Conservation (phyloP, 2,329 filamentous ascomycete species). For the Coniochaeta hoffmannii region DNA sequence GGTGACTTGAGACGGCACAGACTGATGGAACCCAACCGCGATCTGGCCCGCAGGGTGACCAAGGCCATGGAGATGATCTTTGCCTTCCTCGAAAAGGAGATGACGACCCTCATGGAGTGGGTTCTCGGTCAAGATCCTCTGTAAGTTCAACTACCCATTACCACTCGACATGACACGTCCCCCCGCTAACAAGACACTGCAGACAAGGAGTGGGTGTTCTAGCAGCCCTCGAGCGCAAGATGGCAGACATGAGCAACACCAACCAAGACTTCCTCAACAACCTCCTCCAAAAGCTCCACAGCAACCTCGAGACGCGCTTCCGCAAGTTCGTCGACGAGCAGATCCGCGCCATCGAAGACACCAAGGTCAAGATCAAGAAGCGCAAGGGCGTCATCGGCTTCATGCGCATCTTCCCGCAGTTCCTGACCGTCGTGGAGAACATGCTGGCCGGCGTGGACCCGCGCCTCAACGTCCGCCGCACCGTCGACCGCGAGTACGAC, state of each 20-base stretch:
- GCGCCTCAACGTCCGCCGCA: conserved; percentile 59
- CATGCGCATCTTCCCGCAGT: conserved; percentile 86
- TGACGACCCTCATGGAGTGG: conserved; percentile 79
- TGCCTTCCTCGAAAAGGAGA: conserved; percentile 68
- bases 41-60: conserved; percentile 76
- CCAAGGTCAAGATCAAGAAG: conserved; percentile 98
- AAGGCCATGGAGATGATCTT: conserved; percentile 86
- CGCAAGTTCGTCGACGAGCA: conserved; percentile 90
- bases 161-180: background rate
- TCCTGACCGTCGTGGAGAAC: conserved; percentile 75
- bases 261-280: conserved; percentile 86
- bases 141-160: conserved; percentile 41
- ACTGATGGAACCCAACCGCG: conserved; percentile 81
- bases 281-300: conserved; percentile 71
- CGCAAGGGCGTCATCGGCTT: conserved; percentile 94
- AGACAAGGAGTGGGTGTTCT: conserved; percentile 88
- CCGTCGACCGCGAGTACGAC: conserved; percentile 80
- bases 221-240: conserved; percentile 70
- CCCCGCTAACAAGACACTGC: background rate
- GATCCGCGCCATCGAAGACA: conserved; percentile 91
- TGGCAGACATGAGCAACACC: conserved; percentile 73
- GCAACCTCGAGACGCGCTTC: conserved; percentile 67
- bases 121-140: conserved; percentile 71
- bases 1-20: conserved; percentile 67
- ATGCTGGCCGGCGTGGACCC: conserved; percentile 59